Evolutionary conservation across 176 grass and related monocot species (phyloP).

Genomic region (Oryza brachyantha): DNA sequence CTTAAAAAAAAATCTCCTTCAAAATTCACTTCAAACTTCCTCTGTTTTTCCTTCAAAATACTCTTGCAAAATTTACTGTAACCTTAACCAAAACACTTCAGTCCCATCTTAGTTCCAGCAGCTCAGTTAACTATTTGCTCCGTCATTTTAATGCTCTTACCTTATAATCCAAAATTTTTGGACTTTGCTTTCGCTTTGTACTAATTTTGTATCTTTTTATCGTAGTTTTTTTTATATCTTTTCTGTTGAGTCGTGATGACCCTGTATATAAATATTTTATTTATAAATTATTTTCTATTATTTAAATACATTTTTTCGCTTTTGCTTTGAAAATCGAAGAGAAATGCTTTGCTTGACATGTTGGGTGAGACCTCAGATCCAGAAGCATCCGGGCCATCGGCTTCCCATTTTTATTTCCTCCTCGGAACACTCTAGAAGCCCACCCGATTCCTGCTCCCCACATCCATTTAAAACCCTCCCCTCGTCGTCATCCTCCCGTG

Average conservation of each 20-base stretch:
- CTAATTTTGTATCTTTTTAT: no score
- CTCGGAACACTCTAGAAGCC: slow-evolving; percentile 55
- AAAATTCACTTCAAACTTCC: not conserved
- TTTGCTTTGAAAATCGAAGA: no score
- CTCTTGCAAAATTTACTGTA: not conserved
- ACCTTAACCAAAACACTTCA: not conserved
- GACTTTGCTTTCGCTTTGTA: no score
- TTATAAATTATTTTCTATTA: no score
- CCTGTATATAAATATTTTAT: no score
- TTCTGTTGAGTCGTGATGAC: no score
- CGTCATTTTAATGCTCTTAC: not conserved
- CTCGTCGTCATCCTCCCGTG: slow-evolving; percentile 7
- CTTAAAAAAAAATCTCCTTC: not conserved
- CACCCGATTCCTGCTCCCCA: not conserved
- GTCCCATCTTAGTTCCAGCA: not conserved
- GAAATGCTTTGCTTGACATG: not conserved
- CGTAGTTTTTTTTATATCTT: no score
- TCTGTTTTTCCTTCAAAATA: not conserved
- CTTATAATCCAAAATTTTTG: no score
- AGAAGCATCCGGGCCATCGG: slow-evolving; percentile 8
- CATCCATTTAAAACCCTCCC: slow-evolving; percentile 44
- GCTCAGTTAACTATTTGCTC: not conserved
- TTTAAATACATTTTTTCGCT: no score
- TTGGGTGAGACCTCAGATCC: not conserved
- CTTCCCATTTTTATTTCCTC: slow-evolving; percentile 2